Evolutionary conservation across 331 rosid genomes (phyloP).

Genomic region (Quercus phellos): DNA sequence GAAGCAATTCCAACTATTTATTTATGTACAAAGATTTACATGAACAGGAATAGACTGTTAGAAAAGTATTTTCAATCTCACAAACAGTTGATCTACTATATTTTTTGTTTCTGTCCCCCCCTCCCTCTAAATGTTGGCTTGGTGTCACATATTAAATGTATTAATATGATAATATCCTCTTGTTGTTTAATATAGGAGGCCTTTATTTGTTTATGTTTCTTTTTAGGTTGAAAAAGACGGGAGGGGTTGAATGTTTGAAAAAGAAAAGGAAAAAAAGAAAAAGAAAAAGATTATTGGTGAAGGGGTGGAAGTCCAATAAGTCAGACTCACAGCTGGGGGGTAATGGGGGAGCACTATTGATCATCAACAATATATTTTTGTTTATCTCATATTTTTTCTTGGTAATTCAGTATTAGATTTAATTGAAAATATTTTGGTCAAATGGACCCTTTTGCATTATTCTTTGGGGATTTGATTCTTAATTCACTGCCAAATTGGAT

Average conservation of each 20-base stretch:
- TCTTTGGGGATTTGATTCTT: background rate
- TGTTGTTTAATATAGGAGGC: background rate
- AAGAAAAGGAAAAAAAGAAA: background rate
- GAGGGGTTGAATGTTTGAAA: background rate
- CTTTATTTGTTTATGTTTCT: background rate
- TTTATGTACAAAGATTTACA: slow-evolving; percentile 16
- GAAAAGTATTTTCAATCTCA: background rate
- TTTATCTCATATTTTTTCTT: background rate
- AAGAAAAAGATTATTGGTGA: background rate
- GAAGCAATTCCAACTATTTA: slow-evolving; percentile 12
- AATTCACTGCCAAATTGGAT: background rate
- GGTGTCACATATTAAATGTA: background rate
- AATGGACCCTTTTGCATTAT: background rate
- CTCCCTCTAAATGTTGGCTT: background rate
- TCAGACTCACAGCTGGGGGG: background rate
- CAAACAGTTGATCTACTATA: background rate
- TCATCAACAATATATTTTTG: background rate
- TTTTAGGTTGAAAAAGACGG: background rate
- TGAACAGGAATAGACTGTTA: background rate
- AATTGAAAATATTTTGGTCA: background rate
- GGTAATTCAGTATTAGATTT: background rate
- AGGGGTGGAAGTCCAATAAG: background rate
- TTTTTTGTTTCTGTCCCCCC: background rate
- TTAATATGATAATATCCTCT: background rate
- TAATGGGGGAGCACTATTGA: background rate